Evolutionary conservation across 2,329 filamentous ascomycete genomes (phyloP).

Genomic region (Fusarium sarcochroum): DNA sequence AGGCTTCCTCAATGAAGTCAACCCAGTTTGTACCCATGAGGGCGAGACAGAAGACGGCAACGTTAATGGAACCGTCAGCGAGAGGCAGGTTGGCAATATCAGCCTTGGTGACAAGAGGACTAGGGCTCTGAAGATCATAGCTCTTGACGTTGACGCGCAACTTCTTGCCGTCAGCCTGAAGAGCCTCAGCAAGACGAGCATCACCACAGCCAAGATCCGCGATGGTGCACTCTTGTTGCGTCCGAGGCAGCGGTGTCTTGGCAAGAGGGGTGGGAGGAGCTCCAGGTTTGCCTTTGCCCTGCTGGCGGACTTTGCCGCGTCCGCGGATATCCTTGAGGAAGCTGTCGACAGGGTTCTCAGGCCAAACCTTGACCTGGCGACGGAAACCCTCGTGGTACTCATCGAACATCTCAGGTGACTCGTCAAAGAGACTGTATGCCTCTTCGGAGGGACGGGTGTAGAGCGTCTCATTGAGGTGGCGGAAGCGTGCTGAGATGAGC

Average conservation of each 20-base stretch:
- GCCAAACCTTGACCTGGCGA: constrained; percentile 95
- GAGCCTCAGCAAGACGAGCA: constrained; percentile 80
- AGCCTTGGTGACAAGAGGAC: constrained; percentile 83
- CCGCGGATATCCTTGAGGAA: constrained; percentile 81
- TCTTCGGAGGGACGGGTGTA: constrained; percentile 92
- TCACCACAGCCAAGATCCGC: constrained; percentile 96
- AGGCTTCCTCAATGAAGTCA: constrained; percentile 95
- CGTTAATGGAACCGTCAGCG: constrained; percentile 80
- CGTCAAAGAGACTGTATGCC: constrained; percentile 85
- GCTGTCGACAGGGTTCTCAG: constrained; percentile 92
- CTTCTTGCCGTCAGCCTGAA: constrained; percentile 74
- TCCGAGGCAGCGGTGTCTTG: constrained; percentile 75
- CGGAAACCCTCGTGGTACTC: constrained; percentile 98
- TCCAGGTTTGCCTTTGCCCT: constrained; percentile 50
- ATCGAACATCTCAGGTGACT: constrained; percentile 91
- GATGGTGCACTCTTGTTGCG: constrained; percentile 80
- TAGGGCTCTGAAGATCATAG: constrained; percentile 87
- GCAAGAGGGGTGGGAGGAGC: constrained; percentile 46
- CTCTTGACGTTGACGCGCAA: constrained; percentile 82
- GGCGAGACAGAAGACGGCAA: constrained; percentile 95
- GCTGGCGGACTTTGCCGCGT: constrained; percentile 70
- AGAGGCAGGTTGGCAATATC: constrained; percentile 90
- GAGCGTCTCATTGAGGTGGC: constrained; percentile 95
- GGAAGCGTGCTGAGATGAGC: constrained; percentile 94
- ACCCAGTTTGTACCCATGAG: constrained; percentile 99